phyloP scores from a whole-genome alignment of 2,329 filamentous ascomycete genomes.

The Phialemonium atrogriseum region DNA sequence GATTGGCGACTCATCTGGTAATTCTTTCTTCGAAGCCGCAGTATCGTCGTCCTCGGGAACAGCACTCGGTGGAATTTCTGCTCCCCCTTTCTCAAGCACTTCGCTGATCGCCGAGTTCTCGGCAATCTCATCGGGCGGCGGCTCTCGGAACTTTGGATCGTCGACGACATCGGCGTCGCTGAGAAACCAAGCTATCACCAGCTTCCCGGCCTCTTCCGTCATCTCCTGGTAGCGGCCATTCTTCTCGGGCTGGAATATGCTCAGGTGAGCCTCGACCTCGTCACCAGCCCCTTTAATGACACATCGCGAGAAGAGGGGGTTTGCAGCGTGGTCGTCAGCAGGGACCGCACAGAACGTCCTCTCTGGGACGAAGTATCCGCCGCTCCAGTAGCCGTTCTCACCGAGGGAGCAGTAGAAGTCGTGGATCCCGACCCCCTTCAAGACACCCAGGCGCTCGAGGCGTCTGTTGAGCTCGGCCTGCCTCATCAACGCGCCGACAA shows the following conservation, averaged over 20 bases:
- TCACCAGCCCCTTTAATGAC: slow-evolving; percentile 59
- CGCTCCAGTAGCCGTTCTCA: slow-evolving; percentile 56
- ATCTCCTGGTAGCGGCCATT: slow-evolving; percentile 58
- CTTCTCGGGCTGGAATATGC: slow-evolving; percentile 53
- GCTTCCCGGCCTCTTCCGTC: slow-evolving; percentile 47
- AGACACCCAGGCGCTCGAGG: slow-evolving; percentile 51
- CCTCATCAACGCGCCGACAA: slow-evolving; percentile 71
- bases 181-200: slow-evolving; percentile 49
- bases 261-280: slow-evolving; percentile 66
- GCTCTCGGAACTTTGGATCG: slow-evolving; percentile 22
- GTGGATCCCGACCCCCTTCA: slow-evolving; percentile 59
- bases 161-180: slow-evolving; percentile 36
- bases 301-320: slow-evolving; percentile 37
- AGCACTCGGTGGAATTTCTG: neutral
- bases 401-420: slow-evolving; percentile 74
- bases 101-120: too few species aligned
- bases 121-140: slow-evolving; percentile 14
- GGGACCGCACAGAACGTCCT: slow-evolving; percentile 70
- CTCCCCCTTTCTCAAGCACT: slow-evolving; percentile 13
- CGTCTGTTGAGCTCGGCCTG: slow-evolving; percentile 63
- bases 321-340: slow-evolving; percentile 34
- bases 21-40: slow-evolving; percentile 19
- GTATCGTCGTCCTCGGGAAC: slow-evolving; percentile 6
- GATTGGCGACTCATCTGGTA: slow-evolving; percentile 38
- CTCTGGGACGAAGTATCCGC: slow-evolving; percentile 53